Base-by-base conservation (phyloP, 371 early-diverging fungal genomes). In the Dinochytrium kinnereticum region DNA sequence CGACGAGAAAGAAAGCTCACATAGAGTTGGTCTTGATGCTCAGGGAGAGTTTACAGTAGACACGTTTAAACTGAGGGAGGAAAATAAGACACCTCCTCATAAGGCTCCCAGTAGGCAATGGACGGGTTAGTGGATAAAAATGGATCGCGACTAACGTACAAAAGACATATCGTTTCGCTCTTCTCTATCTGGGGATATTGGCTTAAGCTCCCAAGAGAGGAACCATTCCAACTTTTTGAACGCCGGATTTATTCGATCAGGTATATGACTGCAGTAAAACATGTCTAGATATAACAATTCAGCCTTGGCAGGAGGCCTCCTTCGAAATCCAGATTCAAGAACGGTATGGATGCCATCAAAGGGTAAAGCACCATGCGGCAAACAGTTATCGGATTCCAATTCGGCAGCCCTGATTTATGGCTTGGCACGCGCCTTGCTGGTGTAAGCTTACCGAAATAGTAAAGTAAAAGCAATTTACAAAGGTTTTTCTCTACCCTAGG, bases 381-480 rank as follows among this genome's bases (percentile, higher is more conserved):
- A 64, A 13, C 26, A 64, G 38, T 24, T 64, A 21, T 61, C 71
- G 2, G 72, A 72, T 38, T 38, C 66, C n/a, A 36, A 72, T 15
- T 36, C 65, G 24, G 66, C 24, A 15, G 57, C 65, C 0, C n/a
- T 72, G 57, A 66, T 72, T 10, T 55, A 36, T 53, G 67, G 67
- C 30, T 34, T 72, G 19, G 72, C 72, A 19, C 40, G 64, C 26
- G 67, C 67, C 5, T 44, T 72, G 24, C 53, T 66, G 2, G 30
- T 61, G 34, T 61, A 55, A 5, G 30, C 26, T n/a, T n/a, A n/a
- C n/a, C n/a, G n/a, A n/a, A n/a, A n/a, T n/a, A n/a, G n/a, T n/a
- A n/a, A n/a, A n/a, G n/a, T n/a, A n/a, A n/a, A n/a, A n/a, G n/a
- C n/a, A n/a, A n/a, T n/a, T n/a, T n/a, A n/a, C n/a, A n/a, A n/a